Conservation (phyloP, 345 rosid genomes). For the Psidium guajava region DNA sequence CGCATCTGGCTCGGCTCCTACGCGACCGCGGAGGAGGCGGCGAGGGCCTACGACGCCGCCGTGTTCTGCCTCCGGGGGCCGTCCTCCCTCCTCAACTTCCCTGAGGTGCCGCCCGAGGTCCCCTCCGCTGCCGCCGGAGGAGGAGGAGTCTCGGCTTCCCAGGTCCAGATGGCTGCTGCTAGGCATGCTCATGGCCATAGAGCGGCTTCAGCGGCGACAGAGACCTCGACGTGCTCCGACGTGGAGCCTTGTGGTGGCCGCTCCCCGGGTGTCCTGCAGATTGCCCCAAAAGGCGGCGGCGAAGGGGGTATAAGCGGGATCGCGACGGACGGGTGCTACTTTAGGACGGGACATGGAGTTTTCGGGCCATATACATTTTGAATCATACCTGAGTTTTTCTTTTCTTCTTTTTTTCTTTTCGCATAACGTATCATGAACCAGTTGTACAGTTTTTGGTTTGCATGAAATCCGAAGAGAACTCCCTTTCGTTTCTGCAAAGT, state of each 20-base stretch:
- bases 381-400: not conserved
- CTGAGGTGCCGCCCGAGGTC: constrained; percentile 23
- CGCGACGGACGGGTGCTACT: not conserved
- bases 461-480: not conserved
- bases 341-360: not conserved
- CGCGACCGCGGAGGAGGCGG: constrained; percentile 48
- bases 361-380: not conserved
- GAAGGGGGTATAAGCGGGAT: not conserved
- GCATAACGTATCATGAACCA: not conserved
- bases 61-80: constrained; percentile 41
- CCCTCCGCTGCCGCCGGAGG: not conserved
- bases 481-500: not conserved
- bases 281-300: not conserved
- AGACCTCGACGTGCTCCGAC: not conserved
- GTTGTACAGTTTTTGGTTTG: not conserved
- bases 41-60: constrained; percentile 62
- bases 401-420: not conserved
- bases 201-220: not conserved
- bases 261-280: not conserved
- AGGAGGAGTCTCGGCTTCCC: constrained; percentile 2
- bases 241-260: not conserved
- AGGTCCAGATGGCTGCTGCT: constrained; percentile 29
- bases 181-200: constrained; percentile 18
- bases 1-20: constrained; percentile 65
- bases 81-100: constrained; percentile 39